phyloP scores from a whole-genome alignment of 2,329 filamentous ascomycete genomes.

The Nothophoma quercina region DNA sequence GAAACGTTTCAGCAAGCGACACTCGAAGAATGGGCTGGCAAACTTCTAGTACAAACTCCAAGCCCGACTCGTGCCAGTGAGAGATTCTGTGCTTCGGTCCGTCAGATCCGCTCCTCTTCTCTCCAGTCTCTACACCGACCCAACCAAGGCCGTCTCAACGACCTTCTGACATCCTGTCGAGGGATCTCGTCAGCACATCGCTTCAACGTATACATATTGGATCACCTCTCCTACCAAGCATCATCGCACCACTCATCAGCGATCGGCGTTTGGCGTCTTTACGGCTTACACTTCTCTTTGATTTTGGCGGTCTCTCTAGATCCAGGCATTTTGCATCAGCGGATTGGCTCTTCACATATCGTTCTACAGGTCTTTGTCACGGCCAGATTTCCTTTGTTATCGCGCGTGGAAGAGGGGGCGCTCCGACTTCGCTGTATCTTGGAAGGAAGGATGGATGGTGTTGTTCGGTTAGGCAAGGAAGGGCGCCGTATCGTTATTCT shows the following conservation, averaged over 20 bases:
- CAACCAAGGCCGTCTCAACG: background rate
- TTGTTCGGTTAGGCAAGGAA: background rate
- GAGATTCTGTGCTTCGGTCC: background rate
- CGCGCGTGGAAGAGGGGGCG: constrained; percentile 2
- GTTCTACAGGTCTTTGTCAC: background rate
- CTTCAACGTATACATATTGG: constrained; percentile 14
- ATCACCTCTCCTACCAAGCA: constrained; percentile 17
- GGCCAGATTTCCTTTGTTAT: background rate
- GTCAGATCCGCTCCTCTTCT: background rate
- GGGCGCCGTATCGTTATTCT: background rate
- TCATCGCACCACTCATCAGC: constrained; percentile 33
- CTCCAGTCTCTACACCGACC: background rate
- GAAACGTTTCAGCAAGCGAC: constrained; percentile 84
- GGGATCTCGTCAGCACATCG: constrained; percentile 10
- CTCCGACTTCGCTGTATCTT: constrained; percentile 4
- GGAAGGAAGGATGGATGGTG: background rate
- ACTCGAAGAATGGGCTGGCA: constrained; percentile 92
- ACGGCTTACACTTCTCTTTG: constrained; percentile 2
- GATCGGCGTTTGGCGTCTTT: constrained; percentile 37
- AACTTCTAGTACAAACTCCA: constrained; percentile 68
- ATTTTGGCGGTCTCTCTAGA: background rate
- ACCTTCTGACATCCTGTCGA: constrained; percentile 12
- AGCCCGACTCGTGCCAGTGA: background rate
- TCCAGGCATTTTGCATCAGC: constrained; percentile 15
- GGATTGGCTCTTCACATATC: constrained; percentile 2